Percentiles rank a stretch among this genome's conserved stretches.
phyloP scores from a whole-genome alignment of 192 early-diverging fungal genomes.

The Dimargaris cristalligena region DNA sequence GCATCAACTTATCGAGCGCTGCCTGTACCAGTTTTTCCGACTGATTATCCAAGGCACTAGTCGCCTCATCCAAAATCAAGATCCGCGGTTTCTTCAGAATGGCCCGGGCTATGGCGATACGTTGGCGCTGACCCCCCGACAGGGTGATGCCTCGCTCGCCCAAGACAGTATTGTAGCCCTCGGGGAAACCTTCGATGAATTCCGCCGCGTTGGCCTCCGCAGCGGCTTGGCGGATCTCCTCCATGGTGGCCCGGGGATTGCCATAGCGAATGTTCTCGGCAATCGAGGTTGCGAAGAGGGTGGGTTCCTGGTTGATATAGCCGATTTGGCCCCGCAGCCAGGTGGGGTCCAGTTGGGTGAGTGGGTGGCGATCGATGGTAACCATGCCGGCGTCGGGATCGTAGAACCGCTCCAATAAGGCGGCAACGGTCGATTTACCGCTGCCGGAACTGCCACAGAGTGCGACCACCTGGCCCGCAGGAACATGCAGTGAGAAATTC shows the following conservation, averaged over 20 bases:
- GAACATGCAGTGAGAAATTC: slow-evolving; percentile 26
- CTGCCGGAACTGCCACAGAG: slow-evolving; percentile 32
- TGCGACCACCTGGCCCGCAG: slow-evolving; percentile 25
- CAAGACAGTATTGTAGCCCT: slow-evolving; percentile 32
- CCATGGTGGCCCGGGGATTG: slow-evolving; percentile 36
- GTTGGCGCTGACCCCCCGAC: slow-evolving; percentile 44
- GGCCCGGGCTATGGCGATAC: slow-evolving; percentile 41
- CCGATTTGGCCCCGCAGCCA: slow-evolving; percentile 53
- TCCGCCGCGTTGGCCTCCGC: slow-evolving; percentile 56
- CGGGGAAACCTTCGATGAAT: slow-evolving; percentile 34
- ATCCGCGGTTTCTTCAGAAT: slow-evolving; percentile 46
- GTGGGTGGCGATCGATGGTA: slow-evolving; percentile 40
- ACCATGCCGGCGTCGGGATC: slow-evolving; percentile 45
- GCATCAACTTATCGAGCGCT: slow-evolving; percentile 50
- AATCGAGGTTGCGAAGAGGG: slow-evolving; percentile 61
- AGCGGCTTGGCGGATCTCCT: slow-evolving; percentile 49
- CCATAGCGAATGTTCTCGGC: slow-evolving; percentile 58
- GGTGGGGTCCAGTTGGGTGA: slow-evolving; percentile 37
- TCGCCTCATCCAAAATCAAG: slow-evolving; percentile 68
- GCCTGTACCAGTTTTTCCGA: slow-evolving; percentile 54
- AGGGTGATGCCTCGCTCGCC: slow-evolving; percentile 34
- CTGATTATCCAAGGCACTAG: slow-evolving; percentile 52
- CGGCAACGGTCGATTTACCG: slow-evolving; percentile 59
- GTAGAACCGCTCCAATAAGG: slow-evolving; percentile 62
- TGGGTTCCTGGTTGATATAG: slow-evolving; percentile 61